Evolutionary conservation across 305 asterid genomes (phyloP).

Genomic region (Fraxinus sp.): DNA sequence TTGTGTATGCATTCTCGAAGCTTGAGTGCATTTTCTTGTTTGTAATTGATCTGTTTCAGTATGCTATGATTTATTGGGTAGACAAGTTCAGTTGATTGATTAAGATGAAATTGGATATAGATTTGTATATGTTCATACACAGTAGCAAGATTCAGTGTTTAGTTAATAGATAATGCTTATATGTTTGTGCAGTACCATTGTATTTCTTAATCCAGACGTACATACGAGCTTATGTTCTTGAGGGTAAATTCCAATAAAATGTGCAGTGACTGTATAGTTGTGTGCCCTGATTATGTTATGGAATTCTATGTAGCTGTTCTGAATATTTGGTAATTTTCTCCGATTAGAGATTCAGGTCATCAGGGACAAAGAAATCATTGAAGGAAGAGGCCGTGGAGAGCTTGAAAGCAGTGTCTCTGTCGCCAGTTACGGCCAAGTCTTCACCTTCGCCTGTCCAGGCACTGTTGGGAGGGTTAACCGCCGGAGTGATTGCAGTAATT

Average conservation of each 20-base stretch:
- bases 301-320: conserved; percentile 11
- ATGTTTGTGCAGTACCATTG: background rate
- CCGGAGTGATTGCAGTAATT: conserved; percentile 60
- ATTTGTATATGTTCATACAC: background rate
- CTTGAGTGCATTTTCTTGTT: background rate
- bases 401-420: conserved; percentile 53
- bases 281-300: background rate
- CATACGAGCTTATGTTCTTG: background rate
- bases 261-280: background rate
- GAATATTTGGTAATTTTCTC: conserved; percentile 9
- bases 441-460: conserved; percentile 62
- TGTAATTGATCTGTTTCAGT: background rate
- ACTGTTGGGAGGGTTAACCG: conserved; percentile 66
- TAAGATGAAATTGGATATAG: background rate
- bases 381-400: conserved; percentile 70
- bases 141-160: background rate
- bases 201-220: background rate
- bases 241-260: background rate
- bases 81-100: background rate
- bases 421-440: conserved; percentile 43
- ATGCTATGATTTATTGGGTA: background rate
- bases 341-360: conserved; percentile 63
- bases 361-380: conserved; percentile 58
- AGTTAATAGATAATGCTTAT: background rate
- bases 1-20: background rate